Conservation (phyloP, 2,329 filamentous ascomycete species). For the Penicillium frequentans region DNA sequence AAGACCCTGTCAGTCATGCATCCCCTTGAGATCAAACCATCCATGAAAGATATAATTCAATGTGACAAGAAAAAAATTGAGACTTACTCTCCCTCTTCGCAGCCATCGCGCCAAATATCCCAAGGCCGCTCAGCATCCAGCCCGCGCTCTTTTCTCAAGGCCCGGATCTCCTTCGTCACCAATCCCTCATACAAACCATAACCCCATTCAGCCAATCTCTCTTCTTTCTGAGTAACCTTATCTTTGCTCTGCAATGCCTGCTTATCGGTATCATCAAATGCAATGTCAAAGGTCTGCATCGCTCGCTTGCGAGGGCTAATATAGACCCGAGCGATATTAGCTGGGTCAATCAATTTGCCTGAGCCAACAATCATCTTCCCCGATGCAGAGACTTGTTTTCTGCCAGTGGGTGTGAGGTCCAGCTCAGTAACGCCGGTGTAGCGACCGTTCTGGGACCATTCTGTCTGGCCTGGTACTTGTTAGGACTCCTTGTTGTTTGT, state of each 20-base stretch:
- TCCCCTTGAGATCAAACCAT: background rate
- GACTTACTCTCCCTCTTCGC: constrained; percentile 55
- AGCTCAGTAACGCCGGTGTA: constrained; percentile 50
- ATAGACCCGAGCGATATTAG: constrained; percentile 48
- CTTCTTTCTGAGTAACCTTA: constrained; percentile 49
- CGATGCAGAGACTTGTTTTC: constrained; percentile 48
- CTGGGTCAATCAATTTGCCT: constrained; percentile 54
- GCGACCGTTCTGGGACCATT: constrained; percentile 50
- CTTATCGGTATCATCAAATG: constrained; percentile 35
- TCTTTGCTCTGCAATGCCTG: constrained; percentile 17
- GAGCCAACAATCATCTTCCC: constrained; percentile 50
- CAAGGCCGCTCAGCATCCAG: constrained; percentile 51
- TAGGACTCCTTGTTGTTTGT: background rate
- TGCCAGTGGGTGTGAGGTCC: constrained; percentile 42
- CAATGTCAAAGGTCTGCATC: constrained; percentile 49
- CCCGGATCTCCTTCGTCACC: constrained; percentile 51
- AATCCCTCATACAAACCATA: constrained; percentile 65
- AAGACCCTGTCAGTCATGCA: constrained; percentile 2
- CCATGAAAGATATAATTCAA: background rate
- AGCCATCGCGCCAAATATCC: constrained; percentile 62
- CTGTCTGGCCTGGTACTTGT: constrained; percentile 37
- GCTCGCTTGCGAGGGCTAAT: constrained; percentile 54
- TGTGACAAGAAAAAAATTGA: background rate
- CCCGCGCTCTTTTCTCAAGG: constrained; percentile 47
- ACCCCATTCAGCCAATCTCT: constrained; percentile 60